Evolutionary conservation across 1,284 basidiomycete genomes (phyloP).

Genomic region (Butyriboletus pseudospeciosus): DNA sequence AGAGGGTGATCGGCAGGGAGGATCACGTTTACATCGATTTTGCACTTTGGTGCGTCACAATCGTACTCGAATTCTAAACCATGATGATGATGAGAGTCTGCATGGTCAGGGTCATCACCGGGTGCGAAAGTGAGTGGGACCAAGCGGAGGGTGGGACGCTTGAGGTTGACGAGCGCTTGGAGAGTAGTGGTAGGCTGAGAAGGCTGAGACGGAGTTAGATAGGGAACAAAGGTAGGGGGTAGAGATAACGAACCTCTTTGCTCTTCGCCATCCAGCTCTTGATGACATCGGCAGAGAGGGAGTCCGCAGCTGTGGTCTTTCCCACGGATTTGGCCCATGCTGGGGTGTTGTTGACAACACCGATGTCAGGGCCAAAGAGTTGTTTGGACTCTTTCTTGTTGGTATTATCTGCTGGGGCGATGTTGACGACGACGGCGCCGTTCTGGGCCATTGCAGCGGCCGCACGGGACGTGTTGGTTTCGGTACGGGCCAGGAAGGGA

Average conservation of each 20-base stretch:
- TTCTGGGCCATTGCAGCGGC: slow-evolving; percentile 45
- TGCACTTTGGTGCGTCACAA: slow-evolving; percentile 78
- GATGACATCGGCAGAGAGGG: slow-evolving; percentile 45
- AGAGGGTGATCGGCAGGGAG: slow-evolving; percentile 58
- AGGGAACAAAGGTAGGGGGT: rapidly evolving
- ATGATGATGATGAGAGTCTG: slow-evolving; percentile 56
- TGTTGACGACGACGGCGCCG: slow-evolving; percentile 38
- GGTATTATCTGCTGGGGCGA: slow-evolving; percentile 26
- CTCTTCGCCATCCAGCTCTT: slow-evolving; percentile 78
- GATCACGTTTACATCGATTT: slow-evolving; percentile 69
- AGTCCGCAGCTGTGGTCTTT: slow-evolving; percentile 29
- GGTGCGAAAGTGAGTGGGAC: slow-evolving; percentile 58
- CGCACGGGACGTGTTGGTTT: slow-evolving; percentile 42
- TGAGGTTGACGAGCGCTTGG: slow-evolving; percentile 87
- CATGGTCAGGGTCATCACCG: slow-evolving; percentile 39
- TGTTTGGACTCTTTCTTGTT: slow-evolving; percentile 42
- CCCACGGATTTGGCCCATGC: slow-evolving; percentile 40
- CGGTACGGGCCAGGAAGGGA: slow-evolving; percentile 48
- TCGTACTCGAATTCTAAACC: slow-evolving; percentile 86
- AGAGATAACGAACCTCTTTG: slow-evolving; percentile 59
- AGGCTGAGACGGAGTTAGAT: slow-evolving; percentile 39
- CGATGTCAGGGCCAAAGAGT: slow-evolving; percentile 65
- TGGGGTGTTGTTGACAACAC: slow-evolving; percentile 45
- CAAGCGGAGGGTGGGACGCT: slow-evolving; percentile 73
- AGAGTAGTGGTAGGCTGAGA: slow-evolving; percentile 83